These are phyloP conservation scores for Pichia sp. DNA, from an alignment of 1,139 yeast genomes.

Conservation along the genomic window DNA sequence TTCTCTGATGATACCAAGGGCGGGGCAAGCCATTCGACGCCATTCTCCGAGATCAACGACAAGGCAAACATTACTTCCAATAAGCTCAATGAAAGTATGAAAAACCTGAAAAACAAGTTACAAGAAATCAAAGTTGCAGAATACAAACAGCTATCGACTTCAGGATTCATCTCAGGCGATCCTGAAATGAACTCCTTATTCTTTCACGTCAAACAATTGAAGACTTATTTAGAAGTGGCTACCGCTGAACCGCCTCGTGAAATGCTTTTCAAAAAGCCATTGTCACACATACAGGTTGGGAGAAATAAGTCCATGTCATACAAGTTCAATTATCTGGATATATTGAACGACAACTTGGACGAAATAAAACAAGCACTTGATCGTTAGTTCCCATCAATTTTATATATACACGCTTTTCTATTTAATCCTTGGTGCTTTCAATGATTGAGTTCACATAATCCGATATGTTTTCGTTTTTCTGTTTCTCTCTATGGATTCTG, in stretches of 20 bases:
- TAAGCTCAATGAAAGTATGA: constrained; percentile 13
- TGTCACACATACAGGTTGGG: constrained; percentile 13
- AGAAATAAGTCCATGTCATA: background rate
- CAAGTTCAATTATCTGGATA: constrained; percentile 27
- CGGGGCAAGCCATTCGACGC: constrained; percentile 2
- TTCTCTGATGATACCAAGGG: constrained; percentile 18
- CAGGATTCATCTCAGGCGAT: constrained; percentile 17
- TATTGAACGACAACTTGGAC: constrained; percentile 22
- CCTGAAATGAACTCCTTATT: constrained; percentile 30
- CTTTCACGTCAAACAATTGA: constrained; percentile 37
- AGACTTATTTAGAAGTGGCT: constrained; percentile 33
- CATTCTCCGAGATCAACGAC: constrained; percentile 12
- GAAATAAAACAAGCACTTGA: constrained; percentile 17
- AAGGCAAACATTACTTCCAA: constrained; percentile 12
- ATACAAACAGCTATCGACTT: constrained; percentile 17
- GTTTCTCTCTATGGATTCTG: constrained; percentile 16
- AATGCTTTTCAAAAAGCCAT: constrained; percentile 23
- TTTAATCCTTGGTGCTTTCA: background rate
- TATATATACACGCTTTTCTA: no score
- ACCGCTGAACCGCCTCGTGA: constrained; percentile 28
- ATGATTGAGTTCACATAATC: constrained; percentile 3
- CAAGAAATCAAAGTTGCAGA: constrained; percentile 18
- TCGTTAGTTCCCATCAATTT: no score
- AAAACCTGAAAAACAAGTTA: constrained; percentile 17
- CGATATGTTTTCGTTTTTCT: constrained; percentile 7